phyloP scores from a whole-genome alignment of 1,284 basidiomycete genomes.

The Clitocybe nebularis region DNA sequence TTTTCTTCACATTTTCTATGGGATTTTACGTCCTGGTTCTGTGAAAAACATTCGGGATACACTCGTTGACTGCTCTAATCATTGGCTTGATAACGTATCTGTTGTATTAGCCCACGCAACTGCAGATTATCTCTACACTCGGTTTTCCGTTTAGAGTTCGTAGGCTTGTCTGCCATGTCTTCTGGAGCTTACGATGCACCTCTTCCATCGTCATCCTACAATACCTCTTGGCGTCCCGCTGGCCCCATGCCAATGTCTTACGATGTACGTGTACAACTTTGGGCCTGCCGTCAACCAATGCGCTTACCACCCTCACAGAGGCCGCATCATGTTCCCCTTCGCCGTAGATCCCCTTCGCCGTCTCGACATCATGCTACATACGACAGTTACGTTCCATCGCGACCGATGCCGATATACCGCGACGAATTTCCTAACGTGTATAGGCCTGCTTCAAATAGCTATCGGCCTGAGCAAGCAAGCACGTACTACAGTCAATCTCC shows the following conservation, averaged over 20 bases:
- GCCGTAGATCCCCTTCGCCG: slow-evolving; percentile 45
- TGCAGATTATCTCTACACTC: slow-evolving; percentile 4
- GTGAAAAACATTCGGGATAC: too few species aligned
- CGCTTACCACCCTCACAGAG: slow-evolving; percentile 23
- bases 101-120: slow-evolving; percentile 3
- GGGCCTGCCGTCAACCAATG: slow-evolving; percentile 8
- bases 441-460: slow-evolving; percentile 30
- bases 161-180: slow-evolving; percentile 29
- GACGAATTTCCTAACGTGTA: slow-evolving; percentile 28
- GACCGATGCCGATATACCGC: slow-evolving; percentile 33
- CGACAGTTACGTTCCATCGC: slow-evolving; percentile 46
- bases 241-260: slow-evolving; percentile 25
- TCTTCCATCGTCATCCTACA: slow-evolving; percentile 25
- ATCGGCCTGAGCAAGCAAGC: slow-evolving; percentile 35
- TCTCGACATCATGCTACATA: slow-evolving; percentile 40
- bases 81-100: not conserved
- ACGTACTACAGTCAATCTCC: slow-evolving; percentile 44
- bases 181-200: slow-evolving; percentile 33
- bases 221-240: slow-evolving; percentile 28
- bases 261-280: slow-evolving; percentile 31
- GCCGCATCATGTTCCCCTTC: slow-evolving; percentile 25
- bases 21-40: too few species aligned
- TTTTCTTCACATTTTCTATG: too few species aligned
- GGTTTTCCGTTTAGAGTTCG: not conserved
- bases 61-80: not conserved